phyloP scores from a whole-genome alignment of 1,139 yeast genomes.

The Saccharomyces hybrid region DNA sequence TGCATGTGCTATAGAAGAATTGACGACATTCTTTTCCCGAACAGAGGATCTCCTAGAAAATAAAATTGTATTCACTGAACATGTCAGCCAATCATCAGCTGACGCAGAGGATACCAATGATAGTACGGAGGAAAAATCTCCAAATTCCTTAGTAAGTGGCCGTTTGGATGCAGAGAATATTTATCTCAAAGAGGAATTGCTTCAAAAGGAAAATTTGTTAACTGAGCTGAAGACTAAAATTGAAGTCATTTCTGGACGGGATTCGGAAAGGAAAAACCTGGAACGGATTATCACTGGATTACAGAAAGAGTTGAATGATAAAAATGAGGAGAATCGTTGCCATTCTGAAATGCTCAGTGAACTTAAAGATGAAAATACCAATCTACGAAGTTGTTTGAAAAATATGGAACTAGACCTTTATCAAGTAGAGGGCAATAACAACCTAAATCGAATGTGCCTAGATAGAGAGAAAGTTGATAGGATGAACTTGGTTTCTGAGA shows the following conservation, averaged over 20 bases:
- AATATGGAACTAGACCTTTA: constrained; percentile 2
- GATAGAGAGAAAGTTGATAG: constrained; percentile 8
- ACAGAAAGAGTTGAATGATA: background rate
- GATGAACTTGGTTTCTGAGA: constrained; percentile 13
- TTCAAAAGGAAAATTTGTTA: background rate
- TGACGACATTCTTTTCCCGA: background rate
- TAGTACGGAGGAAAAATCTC: background rate
- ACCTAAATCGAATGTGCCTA: constrained; percentile 3
- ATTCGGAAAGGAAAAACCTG: background rate
- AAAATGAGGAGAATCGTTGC: background rate
- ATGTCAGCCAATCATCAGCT: background rate
- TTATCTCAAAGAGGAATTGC: background rate
- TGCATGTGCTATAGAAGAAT: background rate
- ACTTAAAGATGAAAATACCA: background rate
- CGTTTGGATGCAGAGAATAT: background rate
- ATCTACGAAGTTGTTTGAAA: background rate
- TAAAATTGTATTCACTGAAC: background rate
- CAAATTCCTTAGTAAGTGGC: background rate
- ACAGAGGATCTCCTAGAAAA: background rate
- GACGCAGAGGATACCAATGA: background rate
- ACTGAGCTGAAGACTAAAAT: background rate
- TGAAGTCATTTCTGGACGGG: background rate
- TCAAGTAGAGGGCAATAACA: constrained; percentile 3
- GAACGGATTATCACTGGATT: background rate
- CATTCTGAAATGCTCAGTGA: background rate